A percentile compares a stretch with the other conserved stretches of the same genome.
Evolutionary conservation across 2,329 filamentous ascomycete species (phyloP).

Genomic region (Aspergillus alliaceus): DNA sequence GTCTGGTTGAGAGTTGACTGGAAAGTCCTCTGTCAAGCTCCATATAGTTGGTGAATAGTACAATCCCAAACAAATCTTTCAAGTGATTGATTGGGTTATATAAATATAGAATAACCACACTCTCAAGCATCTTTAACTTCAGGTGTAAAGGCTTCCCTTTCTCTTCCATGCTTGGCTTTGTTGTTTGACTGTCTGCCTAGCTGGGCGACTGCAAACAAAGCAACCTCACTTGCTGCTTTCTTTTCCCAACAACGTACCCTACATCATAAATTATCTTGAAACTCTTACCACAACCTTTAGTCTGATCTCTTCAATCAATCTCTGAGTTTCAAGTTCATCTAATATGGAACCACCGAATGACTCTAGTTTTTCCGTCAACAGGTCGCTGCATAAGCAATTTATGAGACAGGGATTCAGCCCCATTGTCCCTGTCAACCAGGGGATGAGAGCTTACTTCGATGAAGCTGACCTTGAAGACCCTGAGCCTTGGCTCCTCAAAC

Average conservation of each 20-base stretch:
- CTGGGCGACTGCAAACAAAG: not conserved
- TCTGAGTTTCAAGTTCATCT: not conserved
- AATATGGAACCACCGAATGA: not conserved
- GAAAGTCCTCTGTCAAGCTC: not conserved
- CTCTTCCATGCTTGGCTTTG: not conserved
- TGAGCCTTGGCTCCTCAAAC: conserved; percentile 36
- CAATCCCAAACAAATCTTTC: not conserved
- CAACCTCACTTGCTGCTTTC: not conserved
- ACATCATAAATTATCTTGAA: not conserved
- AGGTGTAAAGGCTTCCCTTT: not conserved
- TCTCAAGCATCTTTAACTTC: too few species aligned
- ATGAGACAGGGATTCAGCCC: not conserved
- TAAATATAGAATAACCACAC: too few species aligned
- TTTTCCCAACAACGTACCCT: not conserved
- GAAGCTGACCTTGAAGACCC: conserved; percentile 12
- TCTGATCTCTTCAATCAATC: not conserved
- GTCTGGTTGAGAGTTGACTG: not conserved
- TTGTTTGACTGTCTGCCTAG: not conserved
- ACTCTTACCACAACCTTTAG: not conserved
- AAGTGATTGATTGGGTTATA: not conserved
- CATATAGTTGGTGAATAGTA: not conserved
- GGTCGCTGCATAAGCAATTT: not conserved
- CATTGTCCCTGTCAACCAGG: conserved; percentile 22
- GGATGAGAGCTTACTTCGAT: conserved; percentile 31
- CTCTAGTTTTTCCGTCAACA: not conserved